Percentiles rank a stretch among this genome's conserved stretches.
phyloP scores from a whole-genome alignment of 805 yeast species.

The Candida ulmi region DNA sequence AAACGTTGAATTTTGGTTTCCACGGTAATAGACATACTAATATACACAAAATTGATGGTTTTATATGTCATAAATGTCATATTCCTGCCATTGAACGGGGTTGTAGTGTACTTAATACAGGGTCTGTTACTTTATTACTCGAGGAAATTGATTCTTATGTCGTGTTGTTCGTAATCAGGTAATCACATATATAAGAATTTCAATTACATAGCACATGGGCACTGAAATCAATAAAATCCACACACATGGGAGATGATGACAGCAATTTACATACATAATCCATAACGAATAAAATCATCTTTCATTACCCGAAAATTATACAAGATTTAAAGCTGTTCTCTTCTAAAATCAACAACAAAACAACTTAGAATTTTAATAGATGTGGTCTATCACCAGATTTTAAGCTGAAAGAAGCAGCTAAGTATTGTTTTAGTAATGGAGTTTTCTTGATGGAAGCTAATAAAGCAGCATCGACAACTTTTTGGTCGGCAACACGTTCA shows the following conservation, averaged over 20 bases:
- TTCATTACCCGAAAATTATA: slow-evolving; percentile 21
- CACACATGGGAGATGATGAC: too few relatives aligned
- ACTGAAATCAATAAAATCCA: too few relatives aligned
- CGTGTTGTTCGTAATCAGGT: too few relatives aligned
- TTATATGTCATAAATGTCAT: too few relatives aligned
- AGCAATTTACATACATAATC: too few relatives aligned
- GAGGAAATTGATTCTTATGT: too few relatives aligned
- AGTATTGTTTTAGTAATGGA: slow-evolving; percentile 94
- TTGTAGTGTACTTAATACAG: too few relatives aligned
- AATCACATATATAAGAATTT: too few relatives aligned
- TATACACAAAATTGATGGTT: background rate
- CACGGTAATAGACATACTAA: slow-evolving; percentile 7
- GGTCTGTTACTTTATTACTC: too few relatives aligned
- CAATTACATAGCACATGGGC: too few relatives aligned
- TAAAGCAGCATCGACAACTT: slow-evolving; percentile 89
- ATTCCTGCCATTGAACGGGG: too few relatives aligned
- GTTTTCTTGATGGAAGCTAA: slow-evolving; percentile 93
- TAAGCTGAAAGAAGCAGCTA: slow-evolving; percentile 91
- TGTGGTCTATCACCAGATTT: slow-evolving; percentile 99
- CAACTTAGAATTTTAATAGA: slow-evolving; percentile 85
- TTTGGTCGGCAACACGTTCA: slow-evolving; percentile 96
- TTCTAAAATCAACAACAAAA: background rate
- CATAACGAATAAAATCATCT: slow-evolving; percentile 14
- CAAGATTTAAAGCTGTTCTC: slow-evolving; percentile 10
- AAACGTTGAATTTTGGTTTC: slow-evolving; percentile 3